These are phyloP conservation scores for Colletotrichum eleusines DNA, from an alignment of 2,329 filamentous ascomycete genomes.

Conservation along the genomic window DNA sequence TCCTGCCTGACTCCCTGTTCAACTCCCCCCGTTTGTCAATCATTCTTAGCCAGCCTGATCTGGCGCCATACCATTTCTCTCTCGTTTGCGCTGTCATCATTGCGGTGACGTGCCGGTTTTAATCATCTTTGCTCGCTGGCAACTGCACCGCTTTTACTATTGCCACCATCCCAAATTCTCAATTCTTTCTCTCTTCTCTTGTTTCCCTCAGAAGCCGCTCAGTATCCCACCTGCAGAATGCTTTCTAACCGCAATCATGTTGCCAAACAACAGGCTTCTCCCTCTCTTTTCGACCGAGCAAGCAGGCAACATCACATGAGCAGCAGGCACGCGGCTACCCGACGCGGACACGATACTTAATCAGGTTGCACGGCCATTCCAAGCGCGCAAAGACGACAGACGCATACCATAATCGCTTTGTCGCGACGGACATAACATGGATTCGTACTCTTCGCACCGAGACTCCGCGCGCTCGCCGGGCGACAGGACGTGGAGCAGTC, in stretches of 20 bases:
- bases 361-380: slow-evolving; percentile 30
- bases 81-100: slow-evolving; percentile 34
- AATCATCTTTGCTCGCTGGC: slow-evolving; percentile 38
- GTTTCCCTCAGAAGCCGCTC: slow-evolving; percentile 41
- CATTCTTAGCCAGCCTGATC: slow-evolving; percentile 25
- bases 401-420: background rate
- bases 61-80: slow-evolving; percentile 34
- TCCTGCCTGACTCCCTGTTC: slow-evolving; percentile 33
- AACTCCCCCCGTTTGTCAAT: slow-evolving; percentile 37
- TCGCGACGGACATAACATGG: slow-evolving; percentile 55
- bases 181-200: slow-evolving; percentile 37
- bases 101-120: slow-evolving; percentile 26
- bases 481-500: slow-evolving; percentile 64
- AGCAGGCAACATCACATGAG: slow-evolving; percentile 46
- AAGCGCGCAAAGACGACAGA: slow-evolving; percentile 17
- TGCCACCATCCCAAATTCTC: slow-evolving; percentile 35
- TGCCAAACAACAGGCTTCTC: slow-evolving; percentile 61
- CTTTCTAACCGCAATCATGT: slow-evolving; percentile 67
- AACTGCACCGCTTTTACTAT: slow-evolving; percentile 38
- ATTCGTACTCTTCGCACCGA: slow-evolving; percentile 66
- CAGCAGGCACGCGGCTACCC: slow-evolving; percentile 45
- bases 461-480: slow-evolving; percentile 66
- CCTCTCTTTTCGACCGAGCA: slow-evolving; percentile 46
- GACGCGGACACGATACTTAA: slow-evolving; percentile 45
- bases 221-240: slow-evolving; percentile 51